Conservation (phyloP, 305 asterid genomes). For the Solanum hybrid region DNA sequence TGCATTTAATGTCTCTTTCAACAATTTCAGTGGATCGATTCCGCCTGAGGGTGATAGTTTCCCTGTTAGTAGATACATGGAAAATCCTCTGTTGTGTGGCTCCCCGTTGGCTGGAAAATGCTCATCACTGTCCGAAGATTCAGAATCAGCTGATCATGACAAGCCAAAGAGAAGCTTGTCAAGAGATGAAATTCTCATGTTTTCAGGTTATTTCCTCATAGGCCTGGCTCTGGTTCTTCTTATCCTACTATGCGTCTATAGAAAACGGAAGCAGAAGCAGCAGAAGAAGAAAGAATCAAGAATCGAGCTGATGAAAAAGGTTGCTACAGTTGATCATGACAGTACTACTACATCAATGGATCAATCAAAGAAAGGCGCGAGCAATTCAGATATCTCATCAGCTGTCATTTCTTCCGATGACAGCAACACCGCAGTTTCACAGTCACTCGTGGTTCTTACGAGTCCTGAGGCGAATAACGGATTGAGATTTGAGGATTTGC, state of each 20-base stretch:
- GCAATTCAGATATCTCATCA: constrained; percentile 23
- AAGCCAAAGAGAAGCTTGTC: constrained; percentile 14
- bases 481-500: constrained; percentile 59
- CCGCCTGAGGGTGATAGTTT: constrained; percentile 29
- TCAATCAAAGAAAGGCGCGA: constrained; percentile 18
- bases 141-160: not conserved
- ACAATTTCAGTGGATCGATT: constrained; percentile 41
- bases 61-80: constrained; percentile 21
- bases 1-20: constrained; percentile 38
- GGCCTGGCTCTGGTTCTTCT: constrained; percentile 34
- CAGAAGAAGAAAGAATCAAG: constrained; percentile 19
- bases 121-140: not conserved
- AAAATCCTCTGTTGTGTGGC: constrained; percentile 47
- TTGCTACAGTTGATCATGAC: constrained; percentile 23
- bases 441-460: constrained; percentile 36
- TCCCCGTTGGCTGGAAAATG: constrained; percentile 35
- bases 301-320: constrained; percentile 13
- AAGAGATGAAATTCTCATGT: constrained; percentile 50
- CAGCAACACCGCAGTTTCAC: constrained; percentile 28
- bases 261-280: constrained; percentile 20
- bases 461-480: constrained; percentile 45
- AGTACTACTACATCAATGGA: constrained; percentile 33
- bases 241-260: constrained; percentile 28
- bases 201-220: constrained; percentile 40
- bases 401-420: constrained; percentile 24